Percentiles rank a stretch among this genome's conserved stretches.
Conservation (phyloP, 1,139 yeast species). For the Tardiomyces blankii region DNA sequence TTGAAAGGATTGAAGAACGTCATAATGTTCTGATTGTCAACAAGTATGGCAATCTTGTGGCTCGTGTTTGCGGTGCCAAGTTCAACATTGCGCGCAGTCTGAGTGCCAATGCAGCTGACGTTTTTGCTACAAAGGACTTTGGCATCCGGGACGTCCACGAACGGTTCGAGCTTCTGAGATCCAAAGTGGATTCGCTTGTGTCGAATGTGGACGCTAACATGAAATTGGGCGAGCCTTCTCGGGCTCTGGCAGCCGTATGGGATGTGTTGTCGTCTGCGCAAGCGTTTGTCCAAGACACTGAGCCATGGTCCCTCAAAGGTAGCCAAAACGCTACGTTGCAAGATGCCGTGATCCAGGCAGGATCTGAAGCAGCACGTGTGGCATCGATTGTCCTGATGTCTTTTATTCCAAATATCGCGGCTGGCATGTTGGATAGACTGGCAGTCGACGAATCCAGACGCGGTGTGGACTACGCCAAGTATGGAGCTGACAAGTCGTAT, state of each 20-base stretch:
- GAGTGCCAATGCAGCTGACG: slow-evolving; percentile 1
- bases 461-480: slow-evolving; percentile 27
- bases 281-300: slow-evolving; percentile 37
- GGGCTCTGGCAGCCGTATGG: slow-evolving; percentile 55
- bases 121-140: background rate
- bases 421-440: slow-evolving; percentile 50
- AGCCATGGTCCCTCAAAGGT: slow-evolving; percentile 29
- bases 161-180: slow-evolving; percentile 14
- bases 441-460: slow-evolving; percentile 39
- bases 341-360: slow-evolving; percentile 46
- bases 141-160: background rate
- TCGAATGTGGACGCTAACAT: slow-evolving; percentile 34
- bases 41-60: slow-evolving; percentile 70
- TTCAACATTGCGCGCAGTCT: slow-evolving; percentile 46
- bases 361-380: slow-evolving; percentile 64
- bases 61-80: slow-evolving; percentile 61
- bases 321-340: slow-evolving; percentile 24
- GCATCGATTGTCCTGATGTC: slow-evolving; percentile 58
- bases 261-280: slow-evolving; percentile 50
- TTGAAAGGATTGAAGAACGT: slow-evolving; percentile 46
- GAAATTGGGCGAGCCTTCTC: slow-evolving; percentile 41
- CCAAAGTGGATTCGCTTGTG: slow-evolving; percentile 22
- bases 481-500: slow-evolving; percentile 42
- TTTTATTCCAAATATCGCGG: slow-evolving; percentile 56
- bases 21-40: slow-evolving; percentile 54